phyloP scores from a whole-genome alignment of 768 basidiomycete species.

The Phlegmacium glaucopus region DNA sequence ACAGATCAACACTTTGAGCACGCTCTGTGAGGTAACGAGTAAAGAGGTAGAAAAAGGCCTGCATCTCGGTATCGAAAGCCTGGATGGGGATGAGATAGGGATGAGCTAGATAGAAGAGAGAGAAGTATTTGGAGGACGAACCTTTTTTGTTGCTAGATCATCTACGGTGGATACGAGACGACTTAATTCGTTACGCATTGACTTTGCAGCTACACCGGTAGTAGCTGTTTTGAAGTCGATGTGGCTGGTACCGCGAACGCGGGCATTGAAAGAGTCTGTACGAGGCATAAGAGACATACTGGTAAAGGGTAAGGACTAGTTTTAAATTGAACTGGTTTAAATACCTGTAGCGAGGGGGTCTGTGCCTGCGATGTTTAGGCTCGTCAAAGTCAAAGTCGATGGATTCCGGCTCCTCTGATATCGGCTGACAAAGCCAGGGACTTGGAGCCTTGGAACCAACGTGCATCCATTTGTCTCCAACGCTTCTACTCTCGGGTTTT shows the following conservation, averaged over 20 bases:
- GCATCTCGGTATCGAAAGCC: slow-evolving; percentile 95
- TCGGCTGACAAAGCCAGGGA: slow-evolving; percentile 26
- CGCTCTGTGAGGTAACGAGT: slow-evolving; percentile 90
- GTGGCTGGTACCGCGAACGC: slow-evolving; percentile 73
- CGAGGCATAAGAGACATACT: slow-evolving; percentile 63
- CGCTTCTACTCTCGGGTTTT: slow-evolving; percentile 30
- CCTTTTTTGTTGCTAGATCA: slow-evolving; percentile 81
- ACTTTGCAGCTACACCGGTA: slow-evolving; percentile 89
- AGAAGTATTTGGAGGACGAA: slow-evolving; percentile 25
- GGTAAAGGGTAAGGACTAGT: slow-evolving; percentile 15
- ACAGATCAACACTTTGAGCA: slow-evolving; percentile 87
- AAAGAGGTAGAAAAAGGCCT: slow-evolving; percentile 94
- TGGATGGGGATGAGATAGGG: slow-evolving; percentile 35
- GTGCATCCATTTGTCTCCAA: slow-evolving; percentile 29
- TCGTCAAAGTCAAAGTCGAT: slow-evolving; percentile 30
- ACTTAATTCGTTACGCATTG: slow-evolving; percentile 98
- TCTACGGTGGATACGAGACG: slow-evolving; percentile 85
- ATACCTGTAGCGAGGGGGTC: slow-evolving; percentile 50
- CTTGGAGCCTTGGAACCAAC: slow-evolving; percentile 32
- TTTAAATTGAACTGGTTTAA: slow-evolving; percentile 46
- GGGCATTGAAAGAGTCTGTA: slow-evolving; percentile 65
- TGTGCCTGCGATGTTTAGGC: slow-evolving; percentile 61
- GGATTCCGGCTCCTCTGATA: slow-evolving; percentile 45
- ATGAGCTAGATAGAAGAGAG: slow-evolving; percentile 15
- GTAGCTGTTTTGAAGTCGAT: slow-evolving; percentile 98